These are phyloP conservation scores for Schwanniomyces polymorphus DNA, from an alignment of 805 yeast genomes.

Conservation along the genomic window DNA sequence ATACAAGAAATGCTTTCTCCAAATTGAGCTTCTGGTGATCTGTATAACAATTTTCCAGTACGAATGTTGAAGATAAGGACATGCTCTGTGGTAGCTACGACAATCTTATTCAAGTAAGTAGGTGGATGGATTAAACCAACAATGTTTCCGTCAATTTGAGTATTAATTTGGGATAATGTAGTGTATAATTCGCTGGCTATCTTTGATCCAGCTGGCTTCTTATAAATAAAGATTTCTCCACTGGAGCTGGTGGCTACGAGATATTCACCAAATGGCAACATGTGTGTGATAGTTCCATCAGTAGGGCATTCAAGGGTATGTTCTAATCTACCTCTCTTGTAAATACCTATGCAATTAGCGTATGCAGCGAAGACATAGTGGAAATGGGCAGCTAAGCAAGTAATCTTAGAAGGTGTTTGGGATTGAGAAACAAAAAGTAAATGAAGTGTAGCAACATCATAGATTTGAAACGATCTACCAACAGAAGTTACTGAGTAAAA, in stretches of 20 bases:
- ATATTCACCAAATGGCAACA: constrained; percentile 76
- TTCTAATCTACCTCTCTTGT: constrained; percentile 74
- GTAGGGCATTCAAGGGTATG: constrained; percentile 35
- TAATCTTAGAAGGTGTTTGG: constrained; percentile 70
- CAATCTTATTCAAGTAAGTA: constrained; percentile 86
- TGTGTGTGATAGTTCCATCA: constrained; percentile 41
- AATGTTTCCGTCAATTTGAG: constrained; percentile 68
- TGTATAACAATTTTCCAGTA: constrained; percentile 69
- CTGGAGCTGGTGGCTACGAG: constrained; percentile 52
- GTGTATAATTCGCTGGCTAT: constrained; percentile 69
- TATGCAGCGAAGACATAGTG: constrained; percentile 82
- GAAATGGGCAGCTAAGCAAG: constrained; percentile 73
- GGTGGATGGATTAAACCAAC: constrained; percentile 79
- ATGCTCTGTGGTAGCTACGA: constrained; percentile 71
- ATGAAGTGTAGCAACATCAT: constrained; percentile 85
- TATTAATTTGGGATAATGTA: constrained; percentile 48
- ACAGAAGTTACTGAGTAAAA: constrained; percentile 88
- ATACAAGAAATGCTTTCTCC: constrained; percentile 58
- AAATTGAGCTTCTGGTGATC: constrained; percentile 49
- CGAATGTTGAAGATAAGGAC: constrained; percentile 70
- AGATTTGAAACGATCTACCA: constrained; percentile 87
- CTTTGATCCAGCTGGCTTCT: constrained; percentile 44
- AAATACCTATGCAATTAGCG: constrained; percentile 72
- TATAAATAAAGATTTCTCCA: constrained; percentile 54
- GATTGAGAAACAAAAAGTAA: constrained; percentile 81